A percentile compares a stretch with the other conserved stretches of the same genome.
Conservation (phyloP, 805 yeast genomes). For the Saccharomycopsis guyanensis region DNA sequence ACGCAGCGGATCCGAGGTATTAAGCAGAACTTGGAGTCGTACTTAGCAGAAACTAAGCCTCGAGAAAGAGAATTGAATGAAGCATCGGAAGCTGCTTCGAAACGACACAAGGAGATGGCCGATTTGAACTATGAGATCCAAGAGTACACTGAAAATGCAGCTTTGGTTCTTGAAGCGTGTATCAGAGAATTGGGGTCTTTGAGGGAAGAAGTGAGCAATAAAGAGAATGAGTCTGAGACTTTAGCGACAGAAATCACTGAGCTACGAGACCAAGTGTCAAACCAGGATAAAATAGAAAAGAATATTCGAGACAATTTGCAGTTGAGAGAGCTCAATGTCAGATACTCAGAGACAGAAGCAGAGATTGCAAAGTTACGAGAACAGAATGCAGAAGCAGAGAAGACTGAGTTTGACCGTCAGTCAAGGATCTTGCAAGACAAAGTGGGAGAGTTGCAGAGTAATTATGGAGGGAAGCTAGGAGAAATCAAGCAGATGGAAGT, state of each 20-base stretch:
- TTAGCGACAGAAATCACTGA: not conserved
- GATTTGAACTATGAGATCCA: conserved; percentile 3
- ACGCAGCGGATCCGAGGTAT: not conserved
- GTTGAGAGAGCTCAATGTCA: conserved; percentile 8
- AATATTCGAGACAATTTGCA: conserved; percentile 19
- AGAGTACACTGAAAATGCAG: not conserved
- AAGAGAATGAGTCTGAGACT: not conserved
- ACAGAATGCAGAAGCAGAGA: conserved; percentile 53
- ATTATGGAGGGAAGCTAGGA: conserved; percentile 72
- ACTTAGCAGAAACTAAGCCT: not conserved
- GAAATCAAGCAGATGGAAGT: conserved; percentile 78
- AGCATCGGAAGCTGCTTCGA: not conserved
- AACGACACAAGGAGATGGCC: not conserved
- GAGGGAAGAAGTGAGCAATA: not conserved
- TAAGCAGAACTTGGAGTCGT: not conserved
- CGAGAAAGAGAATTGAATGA: not conserved
- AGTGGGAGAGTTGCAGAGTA: conserved; percentile 50
- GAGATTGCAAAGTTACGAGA: conserved; percentile 40
- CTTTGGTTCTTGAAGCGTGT: not conserved
- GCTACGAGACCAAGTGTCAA: conserved; percentile 10
- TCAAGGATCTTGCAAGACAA: conserved; percentile 40
- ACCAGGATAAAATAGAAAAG: conserved; percentile 17
- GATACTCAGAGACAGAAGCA: conserved; percentile 23
- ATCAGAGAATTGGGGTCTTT: not conserved
- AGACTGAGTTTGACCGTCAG: conserved; percentile 51